Evolutionary conservation across 495 filamentous ascomycete species (phyloP).

Genomic region (Xylaria longipes): DNA sequence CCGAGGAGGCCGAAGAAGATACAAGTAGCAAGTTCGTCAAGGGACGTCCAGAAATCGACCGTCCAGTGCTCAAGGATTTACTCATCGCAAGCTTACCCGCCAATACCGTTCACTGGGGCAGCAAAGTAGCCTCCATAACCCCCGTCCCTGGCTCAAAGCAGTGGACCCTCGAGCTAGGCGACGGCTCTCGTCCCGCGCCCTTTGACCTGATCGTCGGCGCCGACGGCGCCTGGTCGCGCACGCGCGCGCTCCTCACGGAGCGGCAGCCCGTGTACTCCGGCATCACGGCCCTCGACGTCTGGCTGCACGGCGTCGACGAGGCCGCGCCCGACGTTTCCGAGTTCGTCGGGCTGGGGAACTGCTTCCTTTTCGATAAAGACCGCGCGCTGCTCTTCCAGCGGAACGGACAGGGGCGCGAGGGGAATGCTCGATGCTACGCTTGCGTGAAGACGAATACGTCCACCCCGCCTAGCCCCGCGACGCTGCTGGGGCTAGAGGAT

Average conservation of each 20-base stretch:
- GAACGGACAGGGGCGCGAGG: conserved; percentile 43
- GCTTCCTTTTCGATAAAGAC: conserved; percentile 50
- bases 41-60: conserved; percentile 59
- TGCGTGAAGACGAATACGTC: conserved; percentile 40
- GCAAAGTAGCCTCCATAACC: conserved; percentile 41
- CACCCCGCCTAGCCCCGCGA: conserved; percentile 28
- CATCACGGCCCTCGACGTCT: conserved; percentile 47
- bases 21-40: conserved; percentile 21
- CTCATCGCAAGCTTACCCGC: conserved; percentile 47
- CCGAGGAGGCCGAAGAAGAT: neutral
- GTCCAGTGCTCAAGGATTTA: conserved; percentile 47
- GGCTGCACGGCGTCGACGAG: conserved; percentile 39
- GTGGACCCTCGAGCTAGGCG: conserved; percentile 45
- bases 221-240: conserved; percentile 66
- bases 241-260: conserved; percentile 55
- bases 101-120: conserved; percentile 52
- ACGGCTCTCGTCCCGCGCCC: conserved; percentile 31
- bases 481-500: conserved; percentile 38
- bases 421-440: conserved; percentile 47
- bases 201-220: conserved; percentile 67
- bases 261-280: conserved; percentile 58
- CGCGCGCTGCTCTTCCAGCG: conserved; percentile 52
- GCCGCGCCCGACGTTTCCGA: conserved; percentile 32
- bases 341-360: conserved; percentile 53
- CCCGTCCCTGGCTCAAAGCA: conserved; percentile 31